phyloP scores from a whole-genome alignment of 1,139 yeast species.

The Taphrina flavorubra region DNA sequence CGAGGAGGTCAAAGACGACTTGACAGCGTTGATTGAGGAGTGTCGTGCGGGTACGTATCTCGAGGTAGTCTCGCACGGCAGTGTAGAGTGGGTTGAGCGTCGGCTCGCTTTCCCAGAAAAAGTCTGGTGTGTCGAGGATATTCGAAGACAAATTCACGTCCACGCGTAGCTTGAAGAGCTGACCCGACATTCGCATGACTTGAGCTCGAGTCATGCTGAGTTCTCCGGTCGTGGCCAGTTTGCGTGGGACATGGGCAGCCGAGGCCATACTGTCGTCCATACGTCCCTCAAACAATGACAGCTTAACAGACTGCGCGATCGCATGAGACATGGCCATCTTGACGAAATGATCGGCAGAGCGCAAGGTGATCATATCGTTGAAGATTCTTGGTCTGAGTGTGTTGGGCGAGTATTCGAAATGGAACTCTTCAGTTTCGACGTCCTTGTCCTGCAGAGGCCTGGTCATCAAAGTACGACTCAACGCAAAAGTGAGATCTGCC shows the following conservation, averaged over 20 bases:
- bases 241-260: slow-evolving; percentile 84
- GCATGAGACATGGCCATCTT: slow-evolving; percentile 95
- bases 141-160: slow-evolving; percentile 92
- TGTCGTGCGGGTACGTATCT: slow-evolving; percentile 91
- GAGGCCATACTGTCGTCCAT: slow-evolving; percentile 76
- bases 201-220: slow-evolving; percentile 76
- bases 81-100: slow-evolving; percentile 88
- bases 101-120: slow-evolving; percentile 96
- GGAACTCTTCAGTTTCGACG: slow-evolving; percentile 93
- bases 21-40: slow-evolving; percentile 92
- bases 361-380: slow-evolving; percentile 89
- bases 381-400: slow-evolving; percentile 86
- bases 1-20: slow-evolving; percentile 90
- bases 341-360: slow-evolving; percentile 89
- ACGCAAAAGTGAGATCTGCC: slow-evolving; percentile 87
- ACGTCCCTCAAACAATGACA: slow-evolving; percentile 87
- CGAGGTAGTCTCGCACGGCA: slow-evolving; percentile 89
- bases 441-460: slow-evolving; percentile 86
- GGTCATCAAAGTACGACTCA: slow-evolving; percentile 59
- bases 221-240: slow-evolving; percentile 86
- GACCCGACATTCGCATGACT: slow-evolving; percentile 83
- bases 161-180: slow-evolving; percentile 82
- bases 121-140: slow-evolving; percentile 91
- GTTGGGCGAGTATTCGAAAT: slow-evolving; percentile 83
- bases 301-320: slow-evolving; percentile 91